phyloP scores from a whole-genome alignment of 257 asterid species.

The Galeopsis tetrahit region DNA sequence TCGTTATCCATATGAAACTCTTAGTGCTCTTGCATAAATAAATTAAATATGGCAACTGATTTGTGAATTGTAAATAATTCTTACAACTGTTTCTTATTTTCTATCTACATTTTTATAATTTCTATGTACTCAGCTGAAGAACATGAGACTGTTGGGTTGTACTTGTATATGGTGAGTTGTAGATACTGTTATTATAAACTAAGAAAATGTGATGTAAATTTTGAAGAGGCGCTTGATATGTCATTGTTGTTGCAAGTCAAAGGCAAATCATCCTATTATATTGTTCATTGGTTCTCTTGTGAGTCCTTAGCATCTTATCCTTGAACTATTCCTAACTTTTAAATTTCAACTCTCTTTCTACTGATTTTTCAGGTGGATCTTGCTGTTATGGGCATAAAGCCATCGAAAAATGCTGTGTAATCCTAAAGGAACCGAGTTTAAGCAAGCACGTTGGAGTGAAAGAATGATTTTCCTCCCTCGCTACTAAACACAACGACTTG shows the following conservation, averaged over 20 bases:
- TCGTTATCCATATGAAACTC: no score
- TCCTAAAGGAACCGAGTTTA: conserved; percentile 74
- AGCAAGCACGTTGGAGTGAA: conserved; percentile 85
- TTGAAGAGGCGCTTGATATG: conserved; percentile 80
- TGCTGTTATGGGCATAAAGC: conserved; percentile 77
- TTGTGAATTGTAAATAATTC: not conserved
- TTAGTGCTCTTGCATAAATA: no score
- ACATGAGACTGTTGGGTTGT: not conserved
- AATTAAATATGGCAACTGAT: not conserved
- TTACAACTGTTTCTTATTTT: not conserved
- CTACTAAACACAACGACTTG: conserved; percentile 66
- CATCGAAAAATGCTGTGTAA: conserved; percentile 69
- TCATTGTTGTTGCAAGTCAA: conserved; percentile 66
- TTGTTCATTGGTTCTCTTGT: conserved; percentile 81
- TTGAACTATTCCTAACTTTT: not conserved
- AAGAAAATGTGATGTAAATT: conserved; percentile 23
- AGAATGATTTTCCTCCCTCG: conserved; percentile 77
- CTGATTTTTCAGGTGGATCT: conserved; percentile 66
- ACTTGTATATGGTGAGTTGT: not conserved
- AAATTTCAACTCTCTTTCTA: conserved; percentile 6
- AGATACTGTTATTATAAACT: conserved; percentile 6
- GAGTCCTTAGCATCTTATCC: conserved; percentile 36
- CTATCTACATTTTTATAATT: not conserved
- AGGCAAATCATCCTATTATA: conserved; percentile 71
- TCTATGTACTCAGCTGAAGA: not conserved